Evolutionary conservation across 2,329 filamentous ascomycete genomes (phyloP), one percentile per base, ranked within the genome.

Genomic region (Aspergillus proliferans): DNA sequence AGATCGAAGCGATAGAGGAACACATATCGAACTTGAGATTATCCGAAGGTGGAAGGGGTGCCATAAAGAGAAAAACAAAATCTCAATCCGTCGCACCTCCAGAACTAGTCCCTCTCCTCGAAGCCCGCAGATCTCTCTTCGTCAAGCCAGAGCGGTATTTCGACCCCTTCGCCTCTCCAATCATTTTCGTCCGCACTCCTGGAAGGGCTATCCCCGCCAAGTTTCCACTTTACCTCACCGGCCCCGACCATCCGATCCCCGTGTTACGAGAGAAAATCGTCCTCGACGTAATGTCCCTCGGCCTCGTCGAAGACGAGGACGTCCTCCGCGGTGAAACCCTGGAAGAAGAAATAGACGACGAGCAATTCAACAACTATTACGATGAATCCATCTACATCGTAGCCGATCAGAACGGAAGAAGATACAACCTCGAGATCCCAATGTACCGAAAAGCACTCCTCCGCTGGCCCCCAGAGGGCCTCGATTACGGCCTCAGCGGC

Each of bases 131-230:
- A 24, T 45, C 43, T 6, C 59, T 71, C 18, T 75, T 75, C 50
- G 39, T 57, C 6, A 63, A 57, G 0, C 67, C 71, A 18, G 65
- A 68, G 24, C 61, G 61, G 9, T 73, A 67, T 52, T 74, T 74
- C 42, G 71, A 74, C 50, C 53, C 69, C 0, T 75, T 74, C 48
- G 71, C 72, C 0, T 72, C 69, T 3, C 72, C 72, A 0, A 56
- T 69, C 3, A 52, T 74, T 6, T 71, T 74, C 44, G 63, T 75
- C 7, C 67, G 72, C 19, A 68, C 71, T 0, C 54, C 71, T 0
- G 71, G 71, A 0, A 63, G 66, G 45, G 68, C 72, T 40, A 67
- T 67, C 4, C 71, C 68, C 1, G 56, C 54, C 3, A 30, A 12
- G 2, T 69, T 69, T 40, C 68, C 68, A 1, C 49, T 53, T 14